Percentiles rank a stretch among this genome's conserved stretches.
Conservation (phyloP, 208 protist species). For the Leishmania aethiopica region DNA sequence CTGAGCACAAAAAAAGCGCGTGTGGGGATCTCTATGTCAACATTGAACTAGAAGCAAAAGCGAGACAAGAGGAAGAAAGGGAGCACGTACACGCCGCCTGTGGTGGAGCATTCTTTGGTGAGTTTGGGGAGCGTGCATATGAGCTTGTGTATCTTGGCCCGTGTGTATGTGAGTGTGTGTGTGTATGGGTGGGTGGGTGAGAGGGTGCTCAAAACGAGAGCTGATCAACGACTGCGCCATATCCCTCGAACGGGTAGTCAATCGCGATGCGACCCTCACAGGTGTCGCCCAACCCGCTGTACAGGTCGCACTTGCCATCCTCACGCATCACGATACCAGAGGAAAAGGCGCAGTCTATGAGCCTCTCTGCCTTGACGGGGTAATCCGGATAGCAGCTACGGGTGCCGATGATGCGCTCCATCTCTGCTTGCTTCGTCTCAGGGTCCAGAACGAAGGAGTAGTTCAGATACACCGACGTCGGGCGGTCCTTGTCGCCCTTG, state of each 20-base stretch:
- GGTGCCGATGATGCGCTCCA: slow-evolving; percentile 61
- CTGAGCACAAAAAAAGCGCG: neutral
- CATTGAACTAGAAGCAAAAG: neutral
- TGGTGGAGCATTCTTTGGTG: neutral
- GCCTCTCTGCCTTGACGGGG: slow-evolving; percentile 46
- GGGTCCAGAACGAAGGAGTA: slow-evolving; percentile 70
- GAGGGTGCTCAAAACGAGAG: slow-evolving; percentile 30
- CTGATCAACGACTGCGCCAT: slow-evolving; percentile 46
- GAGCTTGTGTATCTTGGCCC: neutral
- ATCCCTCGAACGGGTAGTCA: slow-evolving; percentile 75
- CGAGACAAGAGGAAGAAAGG: neutral
- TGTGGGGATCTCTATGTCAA: neutral
- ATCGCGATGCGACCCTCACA: slow-evolving; percentile 69
- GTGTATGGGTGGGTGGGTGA: neutral
- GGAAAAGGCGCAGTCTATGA: slow-evolving; percentile 63
- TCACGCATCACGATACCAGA: slow-evolving; percentile 66
- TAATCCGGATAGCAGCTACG: slow-evolving; percentile 60
- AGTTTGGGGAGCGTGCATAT: neutral
- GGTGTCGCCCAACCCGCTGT: slow-evolving; percentile 70
- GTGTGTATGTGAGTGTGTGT: neutral
- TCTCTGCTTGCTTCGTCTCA: slow-evolving; percentile 36
- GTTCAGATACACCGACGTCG: slow-evolving; percentile 60
- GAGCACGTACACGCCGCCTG: neutral
- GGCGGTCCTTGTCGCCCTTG: slow-evolving; percentile 37
- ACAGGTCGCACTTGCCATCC: slow-evolving; percentile 73